phyloP scores from a whole-genome alignment of 2,329 filamentous ascomycete genomes.

The Xylaria sp. region DNA sequence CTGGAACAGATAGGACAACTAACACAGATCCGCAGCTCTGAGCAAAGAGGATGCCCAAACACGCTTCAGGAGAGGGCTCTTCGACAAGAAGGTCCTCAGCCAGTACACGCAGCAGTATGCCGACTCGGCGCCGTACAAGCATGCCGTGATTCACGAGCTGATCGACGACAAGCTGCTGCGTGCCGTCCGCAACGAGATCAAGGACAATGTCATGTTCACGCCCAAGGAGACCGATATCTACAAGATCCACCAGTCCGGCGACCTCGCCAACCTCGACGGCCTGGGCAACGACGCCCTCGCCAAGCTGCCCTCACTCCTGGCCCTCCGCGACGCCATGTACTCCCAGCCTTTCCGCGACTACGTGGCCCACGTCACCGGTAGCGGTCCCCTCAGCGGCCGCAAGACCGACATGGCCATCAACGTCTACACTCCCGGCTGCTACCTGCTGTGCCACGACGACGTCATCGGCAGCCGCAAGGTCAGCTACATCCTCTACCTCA shows the following conservation, averaged over 20 bases:
- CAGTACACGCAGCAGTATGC: conserved; percentile 71
- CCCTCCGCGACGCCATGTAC: conserved; percentile 94
- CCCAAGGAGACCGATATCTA: conserved; percentile 99
- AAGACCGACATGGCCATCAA: conserved; percentile 99
- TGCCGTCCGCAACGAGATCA: conserved; percentile 87
- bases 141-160: conserved; percentile 85
- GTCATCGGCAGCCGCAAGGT: conserved; percentile 96
- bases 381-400: conserved; percentile 85
- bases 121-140: conserved; percentile 80
- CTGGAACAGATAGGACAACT: conserved; percentile 7
- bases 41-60: conserved; percentile 61
- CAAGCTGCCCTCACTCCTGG: conserved; percentile 88
- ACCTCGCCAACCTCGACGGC: conserved; percentile 95
- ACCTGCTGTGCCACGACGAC: conserved; percentile 96
- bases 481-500: conserved; percentile 96
- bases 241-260: conserved; percentile 98
- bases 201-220: conserved; percentile 91
- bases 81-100: conserved; percentile 66
- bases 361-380: conserved; percentile 84
- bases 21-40: conserved; percentile 54
- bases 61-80: conserved; percentile 73
- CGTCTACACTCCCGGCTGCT: conserved; percentile 95
- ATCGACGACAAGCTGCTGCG: conserved; percentile 86
- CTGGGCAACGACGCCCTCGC: conserved; percentile 86
- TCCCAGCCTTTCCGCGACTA: conserved; percentile 89